These are phyloP conservation scores for Kokia cookei DNA, from an alignment of 441 rosid species.

Conservation along the genomic window DNA sequence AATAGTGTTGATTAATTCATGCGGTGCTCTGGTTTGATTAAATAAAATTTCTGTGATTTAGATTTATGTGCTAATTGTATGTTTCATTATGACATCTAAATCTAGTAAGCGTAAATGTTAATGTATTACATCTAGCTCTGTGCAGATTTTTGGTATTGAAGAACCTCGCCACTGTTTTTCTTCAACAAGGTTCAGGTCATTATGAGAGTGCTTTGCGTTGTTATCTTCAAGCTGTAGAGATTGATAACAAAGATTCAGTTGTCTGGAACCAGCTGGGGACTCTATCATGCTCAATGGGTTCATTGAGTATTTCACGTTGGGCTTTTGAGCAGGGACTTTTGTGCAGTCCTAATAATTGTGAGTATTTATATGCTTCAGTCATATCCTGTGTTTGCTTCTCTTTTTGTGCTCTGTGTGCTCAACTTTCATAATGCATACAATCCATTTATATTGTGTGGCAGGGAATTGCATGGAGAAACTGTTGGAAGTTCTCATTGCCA, in stretches of 20 bases:
- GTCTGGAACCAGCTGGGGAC: constrained; percentile 99
- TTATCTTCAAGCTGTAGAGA: constrained; percentile 98
- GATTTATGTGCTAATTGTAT: not conserved
- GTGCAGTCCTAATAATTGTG: constrained; percentile 99
- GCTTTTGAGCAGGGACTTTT: constrained; percentile 99
- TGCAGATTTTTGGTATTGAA: constrained; percentile 92
- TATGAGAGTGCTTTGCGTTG: constrained; percentile 86
- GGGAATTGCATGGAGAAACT: constrained; percentile 99
- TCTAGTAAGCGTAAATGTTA: not conserved
- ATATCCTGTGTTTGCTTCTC: not conserved
- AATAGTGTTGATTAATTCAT: not conserved
- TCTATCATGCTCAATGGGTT: constrained; percentile 91
- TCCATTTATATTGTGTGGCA: constrained; percentile 20
- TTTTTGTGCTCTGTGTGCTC: constrained; percentile 2
- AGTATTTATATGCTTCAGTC: constrained; percentile 18
- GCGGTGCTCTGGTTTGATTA: not conserved
- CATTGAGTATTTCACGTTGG: constrained; percentile 92
- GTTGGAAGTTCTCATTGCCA: constrained; percentile 96
- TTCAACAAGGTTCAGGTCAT: constrained; percentile 83
- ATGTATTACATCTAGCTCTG: not conserved
- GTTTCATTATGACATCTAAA: not conserved
- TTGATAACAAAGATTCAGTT: constrained; percentile 95
- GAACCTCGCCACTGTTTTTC: constrained; percentile 90
- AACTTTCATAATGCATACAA: not conserved
- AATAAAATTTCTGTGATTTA: not conserved